phyloP scores from a whole-genome alignment of 495 filamentous ascomycete genomes.

The Niebla homalea region DNA sequence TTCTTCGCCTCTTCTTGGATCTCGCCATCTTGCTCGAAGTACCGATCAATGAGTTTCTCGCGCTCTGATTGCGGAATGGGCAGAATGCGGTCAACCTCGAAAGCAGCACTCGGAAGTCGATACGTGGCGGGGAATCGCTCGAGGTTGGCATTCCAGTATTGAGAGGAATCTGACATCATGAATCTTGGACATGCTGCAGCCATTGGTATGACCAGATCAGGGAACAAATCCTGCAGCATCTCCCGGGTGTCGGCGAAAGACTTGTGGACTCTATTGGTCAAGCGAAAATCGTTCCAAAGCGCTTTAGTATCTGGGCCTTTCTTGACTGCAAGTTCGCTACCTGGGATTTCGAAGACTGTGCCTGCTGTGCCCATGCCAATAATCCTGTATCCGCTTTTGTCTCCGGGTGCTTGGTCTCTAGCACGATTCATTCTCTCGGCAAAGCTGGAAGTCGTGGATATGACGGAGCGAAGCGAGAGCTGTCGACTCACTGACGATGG shows the following conservation, averaged over 20 bases:
- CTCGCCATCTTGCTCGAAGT: constrained; percentile 9
- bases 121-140: constrained; percentile 4
- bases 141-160: constrained; percentile 1
- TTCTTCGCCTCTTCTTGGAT: constrained; percentile 10
- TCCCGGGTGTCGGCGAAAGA: neutral
- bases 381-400: neutral
- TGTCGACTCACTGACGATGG: neutral
- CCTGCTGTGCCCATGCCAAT: constrained; percentile 10
- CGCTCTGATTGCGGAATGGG: constrained; percentile 16
- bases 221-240: constrained; percentile 2
- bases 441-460: constrained; percentile 1
- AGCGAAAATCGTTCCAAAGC: constrained; percentile 6
- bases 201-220: neutral
- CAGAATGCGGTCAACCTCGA: constrained; percentile 19
- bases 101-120: constrained; percentile 4
- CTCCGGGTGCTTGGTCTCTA: neutral
- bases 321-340: constrained; percentile 4
- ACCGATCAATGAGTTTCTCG: constrained; percentile 12
- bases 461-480: neutral
- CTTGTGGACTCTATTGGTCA: constrained; percentile 5
- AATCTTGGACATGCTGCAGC: constrained; percentile 6
- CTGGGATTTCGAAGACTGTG: constrained; percentile 11
- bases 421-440: neutral
- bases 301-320: constrained; percentile 2
- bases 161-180: neutral